phyloP scores from a whole-genome alignment of 2,329 filamentous ascomycete species.

The Aphanocladium album region DNA sequence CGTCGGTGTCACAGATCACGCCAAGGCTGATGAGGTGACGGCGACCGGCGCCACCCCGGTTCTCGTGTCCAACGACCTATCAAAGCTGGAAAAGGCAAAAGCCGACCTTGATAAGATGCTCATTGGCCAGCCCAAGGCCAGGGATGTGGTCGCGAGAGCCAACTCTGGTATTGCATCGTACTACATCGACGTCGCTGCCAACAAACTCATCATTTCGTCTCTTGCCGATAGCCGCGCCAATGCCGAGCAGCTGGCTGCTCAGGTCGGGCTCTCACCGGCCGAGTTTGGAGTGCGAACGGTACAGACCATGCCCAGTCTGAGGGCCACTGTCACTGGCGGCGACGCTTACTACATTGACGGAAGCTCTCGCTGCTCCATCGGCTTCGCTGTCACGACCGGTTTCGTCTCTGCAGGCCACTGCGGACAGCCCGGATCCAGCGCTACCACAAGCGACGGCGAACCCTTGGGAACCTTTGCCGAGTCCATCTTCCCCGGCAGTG shows the following conservation, averaged over 20 bases:
- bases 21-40: conserved; percentile 29
- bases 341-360: conserved; percentile 34
- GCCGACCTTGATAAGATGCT: conserved; percentile 36
- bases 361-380: conserved; percentile 31
- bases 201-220: conserved; percentile 36
- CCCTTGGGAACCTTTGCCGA: conserved; percentile 31
- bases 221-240: conserved; percentile 29
- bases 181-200: conserved; percentile 33
- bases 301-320: conserved; percentile 27
- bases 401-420: conserved; percentile 38
- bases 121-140: conserved; percentile 25
- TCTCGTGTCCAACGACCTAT: conserved; percentile 29
- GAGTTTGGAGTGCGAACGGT: conserved; percentile 34
- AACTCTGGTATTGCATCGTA: conserved; percentile 30
- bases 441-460: conserved; percentile 27
- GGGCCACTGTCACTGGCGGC: conserved; percentile 30
- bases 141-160: conserved; percentile 20
- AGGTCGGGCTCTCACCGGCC: conserved; percentile 30
- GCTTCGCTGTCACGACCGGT: conserved; percentile 34
- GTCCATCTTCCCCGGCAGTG: conserved; percentile 34
- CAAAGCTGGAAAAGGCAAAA: conserved; percentile 37
- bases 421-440: conserved; percentile 25
- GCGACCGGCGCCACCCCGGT: conserved; percentile 30
- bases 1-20: conserved; percentile 32
- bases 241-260: conserved; percentile 29